Evolutionary conservation across 164 flowering plant genomes (phyloP).

Genomic region (Vitis rupestris): DNA sequence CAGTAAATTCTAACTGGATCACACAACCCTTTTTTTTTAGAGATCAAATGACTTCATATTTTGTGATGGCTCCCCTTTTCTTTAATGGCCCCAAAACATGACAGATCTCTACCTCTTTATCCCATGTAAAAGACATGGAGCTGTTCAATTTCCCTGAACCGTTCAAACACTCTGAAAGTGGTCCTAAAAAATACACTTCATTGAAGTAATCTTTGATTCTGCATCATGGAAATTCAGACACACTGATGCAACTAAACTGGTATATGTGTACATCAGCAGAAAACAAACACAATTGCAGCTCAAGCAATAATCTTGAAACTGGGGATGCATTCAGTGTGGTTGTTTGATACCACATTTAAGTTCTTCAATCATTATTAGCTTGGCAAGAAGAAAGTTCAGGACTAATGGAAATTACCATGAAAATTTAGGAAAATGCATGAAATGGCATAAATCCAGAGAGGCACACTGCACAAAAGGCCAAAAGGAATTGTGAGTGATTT

Average conservation of each 20-base stretch:
- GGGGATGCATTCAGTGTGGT: too few relatives aligned
- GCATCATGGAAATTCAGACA: background rate
- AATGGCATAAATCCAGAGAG: constrained; percentile 83
- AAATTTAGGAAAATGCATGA: constrained; percentile 62
- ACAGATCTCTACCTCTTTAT: background rate
- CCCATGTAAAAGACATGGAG: background rate
- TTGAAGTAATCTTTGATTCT: background rate
- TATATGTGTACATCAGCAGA: too few relatives aligned
- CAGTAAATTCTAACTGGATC: too few relatives aligned
- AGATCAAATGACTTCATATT: background rate
- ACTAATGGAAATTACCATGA: constrained; percentile 56
- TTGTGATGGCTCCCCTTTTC: background rate
- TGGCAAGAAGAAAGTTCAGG: constrained; percentile 10
- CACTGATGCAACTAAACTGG: background rate
- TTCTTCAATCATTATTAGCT: background rate
- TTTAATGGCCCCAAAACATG: background rate
- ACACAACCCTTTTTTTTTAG: background rate
- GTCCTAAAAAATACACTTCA: background rate
- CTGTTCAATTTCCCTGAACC: background rate
- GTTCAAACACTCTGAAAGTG: background rate
- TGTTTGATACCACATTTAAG: background rate
- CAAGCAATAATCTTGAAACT: too few relatives aligned
- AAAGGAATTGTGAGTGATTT: background rate
- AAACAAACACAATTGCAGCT: too few relatives aligned
- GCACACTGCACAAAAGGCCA: constrained; percentile 58